phyloP scores from a whole-genome alignment of 257 asterid genomes.

The Echium plantagineum region DNA sequence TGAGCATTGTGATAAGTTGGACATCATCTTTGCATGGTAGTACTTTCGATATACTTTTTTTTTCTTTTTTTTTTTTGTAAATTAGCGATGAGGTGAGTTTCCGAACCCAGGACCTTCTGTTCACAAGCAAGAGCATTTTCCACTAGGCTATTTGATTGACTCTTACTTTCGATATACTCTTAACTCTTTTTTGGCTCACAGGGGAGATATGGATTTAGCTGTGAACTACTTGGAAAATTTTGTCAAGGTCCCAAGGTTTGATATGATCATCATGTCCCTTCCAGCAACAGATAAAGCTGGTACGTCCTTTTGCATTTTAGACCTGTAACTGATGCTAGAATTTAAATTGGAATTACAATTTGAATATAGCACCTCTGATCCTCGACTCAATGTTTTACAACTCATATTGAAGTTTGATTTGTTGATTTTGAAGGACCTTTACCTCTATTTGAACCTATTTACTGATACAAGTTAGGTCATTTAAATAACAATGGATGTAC shows the following conservation, averaged over 20 bases:
- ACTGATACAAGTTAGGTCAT: neutral
- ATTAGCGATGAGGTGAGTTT: too few species aligned
- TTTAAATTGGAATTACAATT: neutral
- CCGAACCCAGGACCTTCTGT: too few species aligned
- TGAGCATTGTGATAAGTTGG: slow-evolving; percentile 6
- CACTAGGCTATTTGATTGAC: too few species aligned
- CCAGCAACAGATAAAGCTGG: slow-evolving; percentile 69
- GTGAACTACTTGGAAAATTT: slow-evolving; percentile 62
- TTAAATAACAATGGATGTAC: too few species aligned
- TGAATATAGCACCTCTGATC: neutral
- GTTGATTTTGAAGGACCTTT: neutral
- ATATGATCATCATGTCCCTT: slow-evolving; percentile 79
- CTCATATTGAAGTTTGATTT: neutral
- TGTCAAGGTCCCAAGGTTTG: slow-evolving; percentile 72
- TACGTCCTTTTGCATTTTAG: slow-evolving; percentile 19
- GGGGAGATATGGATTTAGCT: slow-evolving; percentile 70
- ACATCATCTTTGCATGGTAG: slow-evolving; percentile 3
- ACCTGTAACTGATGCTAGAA: neutral
- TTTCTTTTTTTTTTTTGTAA: too few species aligned
- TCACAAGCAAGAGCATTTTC: too few species aligned
- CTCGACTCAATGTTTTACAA: neutral
- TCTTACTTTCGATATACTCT: neutral
- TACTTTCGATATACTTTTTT: neutral
- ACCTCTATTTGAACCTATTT: neutral
- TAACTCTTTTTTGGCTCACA: slow-evolving; percentile 23